Evolutionary conservation across 2,329 filamentous ascomycete species (phyloP).

Genomic region (Ophiostoma sp.): DNA sequence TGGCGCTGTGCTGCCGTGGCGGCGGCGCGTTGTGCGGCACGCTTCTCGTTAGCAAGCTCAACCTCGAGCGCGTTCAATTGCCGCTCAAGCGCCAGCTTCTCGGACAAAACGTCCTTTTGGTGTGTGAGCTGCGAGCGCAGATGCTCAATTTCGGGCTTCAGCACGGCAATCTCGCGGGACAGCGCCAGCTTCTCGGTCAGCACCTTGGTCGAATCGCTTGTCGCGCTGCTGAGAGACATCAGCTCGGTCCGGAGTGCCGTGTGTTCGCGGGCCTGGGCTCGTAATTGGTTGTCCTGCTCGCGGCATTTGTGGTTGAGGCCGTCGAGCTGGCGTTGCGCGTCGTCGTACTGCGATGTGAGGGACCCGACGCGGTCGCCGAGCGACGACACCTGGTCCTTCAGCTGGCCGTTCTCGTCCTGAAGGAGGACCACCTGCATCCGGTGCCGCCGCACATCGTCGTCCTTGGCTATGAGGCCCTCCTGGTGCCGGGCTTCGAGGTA

Average conservation of each 20-base stretch:
- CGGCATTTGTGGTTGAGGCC: conserved; percentile 45
- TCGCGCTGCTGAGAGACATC: conserved; percentile 64
- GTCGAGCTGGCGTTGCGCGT: conserved; percentile 46
- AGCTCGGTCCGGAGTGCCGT: conserved; percentile 65
- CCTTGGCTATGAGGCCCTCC: conserved; percentile 67
- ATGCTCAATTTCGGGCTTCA: conserved; percentile 59
- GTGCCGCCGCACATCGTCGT: conserved; percentile 71
- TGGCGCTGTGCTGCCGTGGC: conserved; percentile 33
- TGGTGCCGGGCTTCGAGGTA: conserved; percentile 67
- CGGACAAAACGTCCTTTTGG: conserved; percentile 69
- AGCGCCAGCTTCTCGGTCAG: conserved; percentile 60
- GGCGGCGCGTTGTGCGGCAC: conserved; percentile 60
- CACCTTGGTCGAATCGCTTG: conserved; percentile 68
- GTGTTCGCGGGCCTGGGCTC: conserved; percentile 51
- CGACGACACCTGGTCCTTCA: conserved; percentile 63
- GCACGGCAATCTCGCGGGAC: conserved; percentile 50
- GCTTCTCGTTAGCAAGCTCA: conserved; percentile 79
- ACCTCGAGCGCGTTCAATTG: conserved; percentile 76
- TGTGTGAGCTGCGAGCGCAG: conserved; percentile 55
- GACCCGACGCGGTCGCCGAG: conserved; percentile 60
- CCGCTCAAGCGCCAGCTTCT: conserved; percentile 77
- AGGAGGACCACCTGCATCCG: conserved; percentile 69
- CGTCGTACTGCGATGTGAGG: conserved; percentile 44
- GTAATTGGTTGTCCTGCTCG: conserved; percentile 50
- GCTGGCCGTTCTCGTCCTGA: conserved; percentile 69